Conservation (phyloP, 2,329 filamentous ascomycete species). For the Fusarium vanettenii region DNA sequence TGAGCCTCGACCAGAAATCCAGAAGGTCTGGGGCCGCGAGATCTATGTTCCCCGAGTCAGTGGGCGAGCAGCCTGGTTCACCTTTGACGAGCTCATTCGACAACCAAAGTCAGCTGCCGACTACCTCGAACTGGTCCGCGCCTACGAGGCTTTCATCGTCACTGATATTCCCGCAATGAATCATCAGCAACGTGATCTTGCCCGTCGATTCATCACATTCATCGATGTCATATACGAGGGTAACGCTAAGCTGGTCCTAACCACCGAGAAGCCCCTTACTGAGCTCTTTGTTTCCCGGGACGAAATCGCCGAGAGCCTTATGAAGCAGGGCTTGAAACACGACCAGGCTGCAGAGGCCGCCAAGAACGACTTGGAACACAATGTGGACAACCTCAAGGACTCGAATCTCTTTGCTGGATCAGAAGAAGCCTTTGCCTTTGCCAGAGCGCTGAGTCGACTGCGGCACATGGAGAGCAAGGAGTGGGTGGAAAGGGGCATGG, state of each 20-base stretch:
- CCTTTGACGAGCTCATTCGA: slow-evolving; percentile 91
- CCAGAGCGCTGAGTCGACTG: slow-evolving; percentile 83
- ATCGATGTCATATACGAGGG: slow-evolving; percentile 96
- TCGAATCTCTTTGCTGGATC: slow-evolving; percentile 92
- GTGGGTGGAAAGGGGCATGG: slow-evolving; percentile 89
- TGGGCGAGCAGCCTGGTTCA: slow-evolving; percentile 89
- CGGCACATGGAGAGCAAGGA: slow-evolving; percentile 94
- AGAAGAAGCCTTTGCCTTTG: slow-evolving; percentile 97
- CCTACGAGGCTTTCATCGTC: slow-evolving; percentile 92
- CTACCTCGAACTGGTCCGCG: slow-evolving; percentile 90
- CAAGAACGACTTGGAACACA: slow-evolving; percentile 89
- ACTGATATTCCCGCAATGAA: slow-evolving; percentile 95
- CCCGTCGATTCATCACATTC: slow-evolving; percentile 95
- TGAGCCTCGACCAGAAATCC: slow-evolving; percentile 78
- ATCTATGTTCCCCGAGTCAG: slow-evolving; percentile 89
- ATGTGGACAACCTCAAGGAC: slow-evolving; percentile 85
- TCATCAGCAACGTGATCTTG: slow-evolving; percentile 84
- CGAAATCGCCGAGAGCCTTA: slow-evolving; percentile 70
- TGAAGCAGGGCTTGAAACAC: slow-evolving; percentile 59
- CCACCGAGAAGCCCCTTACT: slow-evolving; percentile 84
- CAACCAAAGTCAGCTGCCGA: slow-evolving; percentile 91
- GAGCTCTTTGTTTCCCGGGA: slow-evolving; percentile 85
- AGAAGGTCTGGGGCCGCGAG: slow-evolving; percentile 92
- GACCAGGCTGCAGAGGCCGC: slow-evolving; percentile 70
- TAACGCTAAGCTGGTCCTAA: slow-evolving; percentile 94